phyloP scores from a whole-genome alignment of 2,329 filamentous ascomycete genomes.

The Phoma sp. region DNA sequence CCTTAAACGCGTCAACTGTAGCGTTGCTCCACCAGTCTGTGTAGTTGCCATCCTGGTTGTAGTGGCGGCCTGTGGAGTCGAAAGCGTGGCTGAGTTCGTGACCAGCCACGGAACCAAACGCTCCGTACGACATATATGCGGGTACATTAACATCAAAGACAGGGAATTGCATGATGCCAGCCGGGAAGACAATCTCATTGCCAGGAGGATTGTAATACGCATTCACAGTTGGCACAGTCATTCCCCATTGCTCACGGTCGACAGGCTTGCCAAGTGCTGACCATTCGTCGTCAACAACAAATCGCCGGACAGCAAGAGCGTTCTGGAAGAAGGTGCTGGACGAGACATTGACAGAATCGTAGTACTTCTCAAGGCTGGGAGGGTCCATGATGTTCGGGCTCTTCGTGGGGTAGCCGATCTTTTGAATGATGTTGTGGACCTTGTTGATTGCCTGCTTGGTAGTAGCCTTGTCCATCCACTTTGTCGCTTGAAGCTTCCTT shows the following conservation, averaged over 20 bases:
- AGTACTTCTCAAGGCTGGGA: conserved; percentile 63
- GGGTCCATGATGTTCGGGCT: conserved; percentile 69
- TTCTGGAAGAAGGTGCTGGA: conserved; percentile 66
- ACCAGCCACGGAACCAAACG: conserved; percentile 71
- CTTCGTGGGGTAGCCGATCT: conserved; percentile 71
- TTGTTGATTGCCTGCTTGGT: conserved; percentile 68
- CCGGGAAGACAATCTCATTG: conserved; percentile 75
- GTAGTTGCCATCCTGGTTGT: conserved; percentile 69
- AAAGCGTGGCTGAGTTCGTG: conserved; percentile 77
- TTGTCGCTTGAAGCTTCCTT: conserved; percentile 63
- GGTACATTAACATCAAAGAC: conserved; percentile 70
- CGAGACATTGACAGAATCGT: conserved; percentile 61
- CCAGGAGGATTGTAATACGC: conserved; percentile 70
- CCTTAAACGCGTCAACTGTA: conserved; percentile 65
- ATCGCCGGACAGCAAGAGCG: conserved; percentile 58
- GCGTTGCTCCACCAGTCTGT: conserved; percentile 72
- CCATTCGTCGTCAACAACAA: conserved; percentile 62
- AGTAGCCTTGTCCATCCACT: conserved; percentile 71
- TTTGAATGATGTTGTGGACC: conserved; percentile 71
- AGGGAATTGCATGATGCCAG: conserved; percentile 73
- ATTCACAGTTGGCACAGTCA: conserved; percentile 66
- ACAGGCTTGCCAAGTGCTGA: conserved; percentile 66
- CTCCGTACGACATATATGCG: conserved; percentile 72
- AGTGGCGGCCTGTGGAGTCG: conserved; percentile 70
- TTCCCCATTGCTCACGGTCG: conserved; percentile 66